phyloP scores from a whole-genome alignment of 768 basidiomycete species.

The Suillus subalutaceus region DNA sequence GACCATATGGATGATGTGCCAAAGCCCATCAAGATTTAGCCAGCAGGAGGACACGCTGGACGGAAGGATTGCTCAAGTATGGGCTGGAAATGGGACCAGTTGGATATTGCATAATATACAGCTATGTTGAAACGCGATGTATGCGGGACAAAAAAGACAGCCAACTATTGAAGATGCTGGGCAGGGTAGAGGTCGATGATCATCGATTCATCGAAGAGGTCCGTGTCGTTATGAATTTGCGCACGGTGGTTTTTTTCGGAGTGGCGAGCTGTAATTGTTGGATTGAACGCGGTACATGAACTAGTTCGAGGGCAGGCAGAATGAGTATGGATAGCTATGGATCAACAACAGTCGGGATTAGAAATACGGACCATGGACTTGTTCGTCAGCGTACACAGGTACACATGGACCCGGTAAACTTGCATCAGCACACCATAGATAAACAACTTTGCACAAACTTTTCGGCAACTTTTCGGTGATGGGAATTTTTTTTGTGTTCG shows the following conservation, averaged over 20 bases:
- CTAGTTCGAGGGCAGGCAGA: too few species aligned
- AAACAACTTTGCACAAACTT: too few species aligned
- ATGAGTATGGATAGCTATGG: too few species aligned
- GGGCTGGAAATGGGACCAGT: conserved; percentile 29
- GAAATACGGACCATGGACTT: too few species aligned
- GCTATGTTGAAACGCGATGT: neutral
- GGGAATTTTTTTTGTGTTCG: too few species aligned
- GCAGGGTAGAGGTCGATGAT: conserved; percentile 13
- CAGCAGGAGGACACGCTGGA: conserved; percentile 25
- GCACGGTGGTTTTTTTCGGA: conserved; percentile 52
- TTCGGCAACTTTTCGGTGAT: too few species aligned
- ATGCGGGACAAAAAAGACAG: conserved; percentile 1
- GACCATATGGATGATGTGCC: conserved; percentile 58
- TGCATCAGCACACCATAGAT: too few species aligned
- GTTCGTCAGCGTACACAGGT: too few species aligned
- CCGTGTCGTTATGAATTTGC: conserved; percentile 75
- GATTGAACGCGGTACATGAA: too few species aligned
- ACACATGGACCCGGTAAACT: too few species aligned
- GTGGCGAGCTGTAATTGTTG: conserved; percentile 60
- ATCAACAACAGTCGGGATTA: too few species aligned
- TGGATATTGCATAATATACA: conserved; percentile 24
- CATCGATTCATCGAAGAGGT: conserved; percentile 44
- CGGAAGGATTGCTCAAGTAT: too few species aligned
- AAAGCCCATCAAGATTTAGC: conserved; percentile 60
- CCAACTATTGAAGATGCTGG: neutral